A percentile compares a stretch with the other conserved stretches of the same genome.
These are phyloP conservation scores for Trypanosoma cruzi DNA, from an alignment of 208 protist species.

Conservation along the genomic window DNA sequence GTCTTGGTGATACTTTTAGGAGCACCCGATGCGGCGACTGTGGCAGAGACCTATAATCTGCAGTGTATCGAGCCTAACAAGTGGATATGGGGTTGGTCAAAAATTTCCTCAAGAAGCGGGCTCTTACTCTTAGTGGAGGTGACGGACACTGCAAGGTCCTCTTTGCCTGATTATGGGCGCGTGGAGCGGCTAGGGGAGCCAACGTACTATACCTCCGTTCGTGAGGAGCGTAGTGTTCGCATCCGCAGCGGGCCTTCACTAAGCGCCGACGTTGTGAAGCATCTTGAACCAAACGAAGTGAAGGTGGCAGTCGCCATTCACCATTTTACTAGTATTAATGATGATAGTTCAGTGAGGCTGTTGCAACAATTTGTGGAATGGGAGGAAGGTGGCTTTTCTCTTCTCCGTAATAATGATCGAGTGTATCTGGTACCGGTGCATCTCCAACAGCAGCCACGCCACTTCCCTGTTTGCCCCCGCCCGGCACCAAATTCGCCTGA, in stretches of 20 bases:
- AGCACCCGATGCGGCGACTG: constrained; percentile 18
- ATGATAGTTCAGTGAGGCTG: not conserved
- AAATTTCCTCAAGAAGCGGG: constrained; percentile 52
- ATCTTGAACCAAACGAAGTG: constrained; percentile 76
- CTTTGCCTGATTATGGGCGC: not conserved
- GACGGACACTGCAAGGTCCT: not conserved
- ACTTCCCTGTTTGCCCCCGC: constrained; percentile 25
- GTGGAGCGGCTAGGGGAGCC: constrained; percentile 30
- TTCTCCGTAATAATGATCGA: constrained; percentile 48
- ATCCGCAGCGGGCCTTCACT: constrained; percentile 56
- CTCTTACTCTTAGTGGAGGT: constrained; percentile 47
- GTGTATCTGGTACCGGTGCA: constrained; percentile 53
- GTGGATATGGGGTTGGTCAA: constrained; percentile 84
- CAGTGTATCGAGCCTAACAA: constrained; percentile 31
- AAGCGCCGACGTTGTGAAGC: constrained; percentile 31
- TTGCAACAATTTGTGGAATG: constrained; percentile 60
- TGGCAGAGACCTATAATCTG: constrained; percentile 44
- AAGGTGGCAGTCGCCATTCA: constrained; percentile 49
- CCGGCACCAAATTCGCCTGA: constrained; percentile 10
- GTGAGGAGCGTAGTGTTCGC: constrained; percentile 40
- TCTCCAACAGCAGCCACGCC: constrained; percentile 18
- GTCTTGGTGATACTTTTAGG: constrained; percentile 56
- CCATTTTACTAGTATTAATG: constrained; percentile 13
- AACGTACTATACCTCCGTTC: constrained; percentile 54
- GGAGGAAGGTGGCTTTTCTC: constrained; percentile 66